phyloP scores from a whole-genome alignment of 208 protist genomes.

The Leishmania tropica region DNA sequence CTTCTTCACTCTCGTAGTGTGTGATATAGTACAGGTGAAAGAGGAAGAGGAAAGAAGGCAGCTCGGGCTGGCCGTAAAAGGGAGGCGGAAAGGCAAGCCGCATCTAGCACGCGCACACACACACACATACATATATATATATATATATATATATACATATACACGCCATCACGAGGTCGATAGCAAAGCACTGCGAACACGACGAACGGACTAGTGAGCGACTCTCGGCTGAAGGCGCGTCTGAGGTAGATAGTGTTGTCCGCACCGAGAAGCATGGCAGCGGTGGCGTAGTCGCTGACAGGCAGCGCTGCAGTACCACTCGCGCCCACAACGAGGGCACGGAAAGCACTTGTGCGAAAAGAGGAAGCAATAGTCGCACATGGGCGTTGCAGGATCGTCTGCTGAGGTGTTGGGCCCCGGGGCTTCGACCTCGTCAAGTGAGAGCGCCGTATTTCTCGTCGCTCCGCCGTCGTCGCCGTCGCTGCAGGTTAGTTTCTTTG shows the following conservation, averaged over 20 bases:
- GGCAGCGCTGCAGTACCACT: constrained; percentile 77
- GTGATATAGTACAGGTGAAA: background rate
- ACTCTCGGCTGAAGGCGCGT: background rate
- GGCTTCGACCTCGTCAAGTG: background rate
- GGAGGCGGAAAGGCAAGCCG: background rate
- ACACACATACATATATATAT: background rate
- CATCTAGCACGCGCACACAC: background rate
- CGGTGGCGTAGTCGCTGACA: constrained; percentile 56
- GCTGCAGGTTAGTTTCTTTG: background rate
- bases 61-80: background rate
- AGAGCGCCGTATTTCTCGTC: too few species aligned
- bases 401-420: background rate
- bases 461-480: background rate
- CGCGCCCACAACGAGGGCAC: constrained; percentile 50
- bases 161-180: background rate
- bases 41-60: background rate
- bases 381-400: constrained; percentile 2
- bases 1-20: background rate
- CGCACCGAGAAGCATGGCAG: constrained; percentile 48
- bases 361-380: constrained; percentile 77
- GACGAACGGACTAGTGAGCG: background rate
- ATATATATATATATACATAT: background rate
- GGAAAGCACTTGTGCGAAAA: constrained; percentile 36
- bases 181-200: background rate
- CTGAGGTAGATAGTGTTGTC: background rate